These are phyloP conservation scores for Trifolium dubium DNA, from an alignment of 306 rosid genomes.

Conservation along the genomic window DNA sequence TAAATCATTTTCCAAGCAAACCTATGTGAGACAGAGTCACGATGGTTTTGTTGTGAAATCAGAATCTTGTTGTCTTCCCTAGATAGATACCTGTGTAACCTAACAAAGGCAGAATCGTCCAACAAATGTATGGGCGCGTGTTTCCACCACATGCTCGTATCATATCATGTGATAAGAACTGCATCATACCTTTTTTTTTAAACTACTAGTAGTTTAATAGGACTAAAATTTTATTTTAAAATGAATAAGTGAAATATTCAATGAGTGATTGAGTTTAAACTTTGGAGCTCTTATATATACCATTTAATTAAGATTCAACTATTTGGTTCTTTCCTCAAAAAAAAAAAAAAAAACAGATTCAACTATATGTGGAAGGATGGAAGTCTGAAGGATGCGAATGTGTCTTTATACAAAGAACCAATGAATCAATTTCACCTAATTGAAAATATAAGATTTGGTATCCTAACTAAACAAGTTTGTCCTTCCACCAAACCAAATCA, in stretches of 20 bases:
- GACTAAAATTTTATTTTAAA: too few relatives aligned
- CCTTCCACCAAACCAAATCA: conserved; percentile 5
- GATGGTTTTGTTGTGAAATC: conserved; percentile 16
- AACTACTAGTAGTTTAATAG: too few relatives aligned
- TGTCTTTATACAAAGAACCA: neutral
- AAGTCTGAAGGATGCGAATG: neutral
- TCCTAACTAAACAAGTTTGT: neutral
- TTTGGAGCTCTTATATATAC: too few relatives aligned
- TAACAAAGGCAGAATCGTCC: conserved; percentile 13
- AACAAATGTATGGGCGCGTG: conserved; percentile 1
- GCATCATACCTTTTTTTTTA: too few relatives aligned
- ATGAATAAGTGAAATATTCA: too few relatives aligned
- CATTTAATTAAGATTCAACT: neutral
- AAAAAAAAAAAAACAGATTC: too few relatives aligned
- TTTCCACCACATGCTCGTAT: conserved; percentile 34
- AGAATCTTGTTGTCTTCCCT: conserved; percentile 18
- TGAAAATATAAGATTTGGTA: conserved; percentile 12
- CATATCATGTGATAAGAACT: neutral
- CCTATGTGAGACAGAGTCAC: neutral
- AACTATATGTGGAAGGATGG: conserved; percentile 24
- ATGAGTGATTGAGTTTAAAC: too few relatives aligned
- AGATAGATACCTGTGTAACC: conserved; percentile 31
- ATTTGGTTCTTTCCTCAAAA: too few relatives aligned
- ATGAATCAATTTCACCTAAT: conserved; percentile 10
- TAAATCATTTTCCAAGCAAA: neutral